Evolutionary conservation across 2,329 filamentous ascomycete genomes (phyloP), one percentile per base, ranked within the genome.

Genomic region (Dothistroma septosporum): DNA sequence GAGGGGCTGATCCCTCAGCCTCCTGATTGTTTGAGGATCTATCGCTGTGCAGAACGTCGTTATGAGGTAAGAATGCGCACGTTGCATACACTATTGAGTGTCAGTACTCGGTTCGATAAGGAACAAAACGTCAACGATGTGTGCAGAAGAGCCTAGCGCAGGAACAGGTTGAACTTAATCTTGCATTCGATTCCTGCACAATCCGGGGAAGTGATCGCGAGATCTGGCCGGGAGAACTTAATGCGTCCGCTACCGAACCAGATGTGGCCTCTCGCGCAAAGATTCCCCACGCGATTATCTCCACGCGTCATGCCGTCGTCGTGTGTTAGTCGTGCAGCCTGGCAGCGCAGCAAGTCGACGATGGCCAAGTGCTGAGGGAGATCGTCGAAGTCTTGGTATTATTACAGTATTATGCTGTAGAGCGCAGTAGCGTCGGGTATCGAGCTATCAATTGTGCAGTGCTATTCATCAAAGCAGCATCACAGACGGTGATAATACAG

Each of bases 61-160:
- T 53, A 35, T 53, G 50, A 53, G 11, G 50, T 32, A 35, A 53
- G 12, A 35, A 21, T 33, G 50, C 31, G n/a, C 33, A 28, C 8
- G 2, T n/a, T 6, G 16, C 14, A 32, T 35, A 28, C 33, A 14
- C n/a, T 53, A 28, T 0, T n/a, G 50, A 5, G 2, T 44, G 21
- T 48, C 16, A 28, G 54, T 54, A 28, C 3, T 28, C 24, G 53
- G 54, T 48, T 55, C 41, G 57, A 10, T 50, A 47, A 35, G 52
- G 32, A 41, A 56, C 28, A 32, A 52, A 58, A 61, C 63, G 63
- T 65, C 60, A 65, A 66, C 61, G 65, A 67, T 55, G 44, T 52
- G 48, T 44, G 52, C 19, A 31, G 65, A 63, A 41, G n/a, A 64
- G 63, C 46, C 61, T 66, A 67, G 65, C 55, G 63, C 61, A 64